Evolutionary conservation across 192 early-diverging fungal species (phyloP).

Genomic region (Coemansia sp.): DNA sequence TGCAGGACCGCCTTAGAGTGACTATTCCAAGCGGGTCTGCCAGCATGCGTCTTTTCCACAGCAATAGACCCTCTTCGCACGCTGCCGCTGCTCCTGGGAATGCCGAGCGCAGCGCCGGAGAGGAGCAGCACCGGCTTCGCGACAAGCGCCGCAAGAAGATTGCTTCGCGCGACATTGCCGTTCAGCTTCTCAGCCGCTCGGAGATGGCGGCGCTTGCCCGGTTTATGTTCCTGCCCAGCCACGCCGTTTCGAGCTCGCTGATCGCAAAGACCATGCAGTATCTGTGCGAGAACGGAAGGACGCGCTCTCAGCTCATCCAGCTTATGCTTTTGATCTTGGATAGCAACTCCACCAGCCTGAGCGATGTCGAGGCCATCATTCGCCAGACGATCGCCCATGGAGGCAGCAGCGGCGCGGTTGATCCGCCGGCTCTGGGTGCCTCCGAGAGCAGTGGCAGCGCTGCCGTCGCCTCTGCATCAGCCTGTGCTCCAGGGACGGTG

Average conservation of each 20-base stretch:
- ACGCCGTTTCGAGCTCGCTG: conserved; percentile 64
- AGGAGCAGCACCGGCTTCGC: conserved; percentile 29
- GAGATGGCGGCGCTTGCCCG: conserved; percentile 80
- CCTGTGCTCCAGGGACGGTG: neutral
- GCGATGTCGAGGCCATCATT: conserved; percentile 35
- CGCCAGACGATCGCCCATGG: conserved; percentile 20
- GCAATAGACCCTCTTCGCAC: neutral
- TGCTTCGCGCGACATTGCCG: conserved; percentile 39
- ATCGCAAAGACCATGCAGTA: conserved; percentile 39
- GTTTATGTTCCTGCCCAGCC: conserved; percentile 84
- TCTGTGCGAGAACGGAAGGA: conserved; percentile 86
- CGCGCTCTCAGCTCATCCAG: conserved; percentile 78
- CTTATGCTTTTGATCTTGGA: conserved; percentile 82
- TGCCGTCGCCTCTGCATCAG: neutral
- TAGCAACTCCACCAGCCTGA: conserved; percentile 56
- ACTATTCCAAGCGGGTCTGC: conserved; percentile 12
- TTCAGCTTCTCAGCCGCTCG: conserved; percentile 70
- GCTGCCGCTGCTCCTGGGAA: neutral
- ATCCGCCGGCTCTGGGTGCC: conserved; percentile 6
- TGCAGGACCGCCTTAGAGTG: conserved; percentile 32
- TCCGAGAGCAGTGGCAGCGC: conserved; percentile 18
- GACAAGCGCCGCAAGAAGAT: conserved; percentile 45
- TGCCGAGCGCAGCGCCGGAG: neutral
- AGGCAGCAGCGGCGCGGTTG: neutral
- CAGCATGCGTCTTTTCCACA: neutral